phyloP scores from a whole-genome alignment of 192 early-diverging fungal genomes.

The Coemansia sp. region DNA sequence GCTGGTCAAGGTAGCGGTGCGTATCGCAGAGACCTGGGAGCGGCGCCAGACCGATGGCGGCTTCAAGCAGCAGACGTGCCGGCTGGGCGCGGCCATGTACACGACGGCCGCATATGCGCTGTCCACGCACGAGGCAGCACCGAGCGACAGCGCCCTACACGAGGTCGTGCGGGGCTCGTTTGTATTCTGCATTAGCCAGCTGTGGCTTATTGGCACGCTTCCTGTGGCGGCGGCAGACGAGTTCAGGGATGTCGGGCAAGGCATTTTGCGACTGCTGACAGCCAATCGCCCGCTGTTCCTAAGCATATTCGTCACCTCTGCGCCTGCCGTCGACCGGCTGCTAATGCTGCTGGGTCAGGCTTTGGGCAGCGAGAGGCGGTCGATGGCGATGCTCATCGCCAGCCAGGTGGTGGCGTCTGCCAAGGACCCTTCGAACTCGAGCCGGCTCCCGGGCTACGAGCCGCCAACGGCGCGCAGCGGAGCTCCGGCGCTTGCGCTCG shows the following conservation, averaged over 20 bases:
- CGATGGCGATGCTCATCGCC: constrained; percentile 25
- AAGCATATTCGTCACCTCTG: constrained; percentile 1
- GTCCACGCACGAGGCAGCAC: not conserved
- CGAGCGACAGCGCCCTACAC: not conserved
- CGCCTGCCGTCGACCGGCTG: constrained; percentile 21
- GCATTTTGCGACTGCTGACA: constrained; percentile 30
- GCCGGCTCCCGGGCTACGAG: constrained; percentile 12
- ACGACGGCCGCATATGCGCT: constrained; percentile 22
- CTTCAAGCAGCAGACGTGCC: constrained; percentile 31
- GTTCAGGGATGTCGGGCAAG: constrained; percentile 21
- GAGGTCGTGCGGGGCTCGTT: not conserved
- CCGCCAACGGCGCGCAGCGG: not conserved
- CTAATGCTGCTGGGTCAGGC: constrained; percentile 18
- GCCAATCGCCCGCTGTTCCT: constrained; percentile 21
- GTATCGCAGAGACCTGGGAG: constrained; percentile 12
- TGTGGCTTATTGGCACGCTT: constrained; percentile 40
- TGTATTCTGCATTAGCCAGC: constrained; percentile 19
- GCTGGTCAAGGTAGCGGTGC: not conserved
- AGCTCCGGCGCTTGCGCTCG: constrained; percentile 5
- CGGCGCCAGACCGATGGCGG: constrained; percentile 6
- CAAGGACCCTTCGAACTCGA: constrained; percentile 19
- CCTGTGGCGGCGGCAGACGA: constrained; percentile 3
- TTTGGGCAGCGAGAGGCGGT: not conserved
- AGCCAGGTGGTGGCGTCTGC: constrained; percentile 34
- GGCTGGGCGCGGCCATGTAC: constrained; percentile 27